Evolutionary conservation across 2,329 filamentous ascomycete genomes (phyloP), one percentile per base, ranked within the genome.

Genomic region (Canariomyces notabilis): DNA sequence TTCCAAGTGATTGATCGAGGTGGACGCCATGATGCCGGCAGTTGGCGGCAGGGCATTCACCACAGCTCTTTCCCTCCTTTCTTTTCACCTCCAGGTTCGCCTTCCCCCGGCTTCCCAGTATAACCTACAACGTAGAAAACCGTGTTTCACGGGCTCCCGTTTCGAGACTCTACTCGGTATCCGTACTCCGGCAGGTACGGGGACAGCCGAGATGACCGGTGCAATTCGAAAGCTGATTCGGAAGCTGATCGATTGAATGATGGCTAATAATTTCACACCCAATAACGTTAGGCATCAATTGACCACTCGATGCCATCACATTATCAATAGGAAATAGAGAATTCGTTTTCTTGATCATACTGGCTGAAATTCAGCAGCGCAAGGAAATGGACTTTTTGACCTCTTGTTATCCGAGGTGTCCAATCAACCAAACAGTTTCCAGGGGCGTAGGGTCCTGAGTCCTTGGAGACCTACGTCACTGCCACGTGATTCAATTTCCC

Each of bases 1-100:
- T 35, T 64, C 58, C 26, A 45, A 49, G 38, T 50, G 48, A 38
- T 59, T 49, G 42, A 59, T 55, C 37, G 59, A 58, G n/a, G 60
- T 58, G 26, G 60, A 57, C 31, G 61, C 52, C 60, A 63, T 63
- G 38, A 22, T 37, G 23, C 18, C 15, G 32, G 20, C 33, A n/a
- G 41, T 31, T 23, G 23, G 18, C 32, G 35, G 42, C 33, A 35
- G n/a, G 11, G 37, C n/a, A 37, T 23, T 16, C 29, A 37, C 42
- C 19, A 23, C 41, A 29, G 16, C 20, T 18, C 20, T 37, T 33
- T 22, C n/a, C 21, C 19, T 23, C 40, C 29, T n/a, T 23, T 21
- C 40, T 31, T 34, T 37, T 37, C 35, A n/a, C n/a, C 21, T 37
- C 12, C 18, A 29, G 9, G 4, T 9, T 29, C 8, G 9, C 7